Evolutionary conservation across 495 filamentous ascomycete species (phyloP), one percentile per base, ranked within the genome.

Genomic region (Talaromyces nanjingensis): DNA sequence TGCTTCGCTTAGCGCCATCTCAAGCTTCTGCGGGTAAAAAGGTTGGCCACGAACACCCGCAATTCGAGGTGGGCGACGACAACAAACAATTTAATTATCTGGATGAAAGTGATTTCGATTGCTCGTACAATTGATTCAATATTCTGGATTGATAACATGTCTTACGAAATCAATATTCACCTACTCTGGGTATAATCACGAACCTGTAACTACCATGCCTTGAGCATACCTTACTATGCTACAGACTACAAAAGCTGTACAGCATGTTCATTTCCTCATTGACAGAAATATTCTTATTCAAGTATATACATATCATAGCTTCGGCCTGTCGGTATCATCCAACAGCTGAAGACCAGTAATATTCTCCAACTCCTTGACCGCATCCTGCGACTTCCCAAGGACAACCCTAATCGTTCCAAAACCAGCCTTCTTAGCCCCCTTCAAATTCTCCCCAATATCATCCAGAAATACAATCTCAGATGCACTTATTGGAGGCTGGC

Each of bases 361-460:
- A 65, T 74, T 73, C 71, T 91, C 88, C 66, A 91, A 70, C 71
- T 90, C 86, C 67, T 72, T 79, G 14, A 91, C 88, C 11, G 93
- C 93, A 74, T 91, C 86, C 76, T 84, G 86, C 6, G 87, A 87
- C 72, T 79, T 86, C 31, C 93, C 93, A 33, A 97, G 76, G 7
- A 82, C 77, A 2, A 98, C 94, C 71, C 89, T 96, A 65, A 98
- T 81, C 2, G 93, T 97, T 63, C 81, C 75, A 72, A 98, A 88
- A 27, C 94, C 94, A 11, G 85, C 72, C 60, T 76, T 79, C 77
- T 82, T 92, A 11, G 88, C 94, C 11, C 82, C 85, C 77, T 92
- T 93, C 67, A 97, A 73, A 72, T 98, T 98, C 78, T 90, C 86
- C 0, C 94, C 94, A 70, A 98, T 98, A 75, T 98, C 94, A 79